Base-by-base conservation (phyloP, 148 eudicot genomes). In the Chenopodium quinoa region DNA sequence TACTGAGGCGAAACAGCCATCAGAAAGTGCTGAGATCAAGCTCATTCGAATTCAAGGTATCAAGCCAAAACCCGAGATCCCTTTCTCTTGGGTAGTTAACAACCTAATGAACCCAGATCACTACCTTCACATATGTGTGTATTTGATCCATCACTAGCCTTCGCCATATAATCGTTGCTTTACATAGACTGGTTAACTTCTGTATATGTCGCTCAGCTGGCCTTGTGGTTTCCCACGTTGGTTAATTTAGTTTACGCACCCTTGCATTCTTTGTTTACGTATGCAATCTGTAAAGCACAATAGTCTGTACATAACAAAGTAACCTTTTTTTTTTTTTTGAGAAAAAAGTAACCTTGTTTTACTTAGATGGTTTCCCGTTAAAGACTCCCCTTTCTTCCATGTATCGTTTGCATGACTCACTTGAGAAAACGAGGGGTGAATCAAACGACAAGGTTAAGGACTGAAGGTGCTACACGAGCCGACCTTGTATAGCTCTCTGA, bases 101-200 rank as follows among this genome's bases (percentile, higher is more conserved):
- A 96, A 96, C 83, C 88, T 96, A 78, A 90, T 92, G 93, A 90
- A 91, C 87, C 99, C 99, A 1, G 98, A 96, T 80, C 89, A 89
- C 79, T 93, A 87, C 75, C 94, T 93, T 81, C 99, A 95, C 83
- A 83, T 95, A 13, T 92, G 94, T 89, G 90, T 95, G 23, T 93
- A 87, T 80, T 71, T 92, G 87, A 68, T 78, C 31, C 82, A 58
- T n/a, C 70, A 56, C 76, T 56, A 81, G 68, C 19, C 75, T 67
- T 68, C 54, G 75, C 54, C 67, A 75, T 19, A 7, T 16, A 8
- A 72, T 27, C 46, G 31, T 67, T 31, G 25, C 40, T 46, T n/a
- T 5, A 44, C 40, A 56, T 52, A n/a, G 40, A 29, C 67, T 27
- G 19, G 56, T 40, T 71, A n/a, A 52, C 12, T 66, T 12, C 27